These are phyloP conservation scores for Bacidia rubella DNA, from an alignment of 495 filamentous ascomycete genomes.

Conservation along the genomic window DNA sequence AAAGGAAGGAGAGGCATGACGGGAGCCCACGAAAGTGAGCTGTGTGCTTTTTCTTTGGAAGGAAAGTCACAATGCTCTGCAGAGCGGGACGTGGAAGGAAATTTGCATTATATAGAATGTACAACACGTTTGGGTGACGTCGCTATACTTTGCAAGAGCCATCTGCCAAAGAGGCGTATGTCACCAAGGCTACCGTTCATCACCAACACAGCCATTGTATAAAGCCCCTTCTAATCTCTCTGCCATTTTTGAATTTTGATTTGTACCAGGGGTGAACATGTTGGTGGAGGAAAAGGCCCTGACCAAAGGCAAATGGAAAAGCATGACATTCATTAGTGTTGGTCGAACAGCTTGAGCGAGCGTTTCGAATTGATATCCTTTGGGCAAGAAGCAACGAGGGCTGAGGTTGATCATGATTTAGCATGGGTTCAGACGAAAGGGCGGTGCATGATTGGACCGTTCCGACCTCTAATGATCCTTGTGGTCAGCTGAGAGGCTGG, in stretches of 20 bases:
- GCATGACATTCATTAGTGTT: background rate
- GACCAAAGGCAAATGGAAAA: background rate
- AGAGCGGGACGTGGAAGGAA: background rate
- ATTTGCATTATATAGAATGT: background rate
- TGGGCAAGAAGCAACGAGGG: background rate
- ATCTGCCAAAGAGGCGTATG: background rate
- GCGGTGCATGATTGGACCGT: background rate
- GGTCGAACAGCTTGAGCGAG: background rate
- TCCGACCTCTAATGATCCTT: background rate
- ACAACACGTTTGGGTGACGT: background rate
- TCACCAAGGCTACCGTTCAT: background rate
- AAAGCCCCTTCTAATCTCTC: background rate
- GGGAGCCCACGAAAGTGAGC: background rate
- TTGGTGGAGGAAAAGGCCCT: background rate
- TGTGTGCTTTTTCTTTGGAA: background rate
- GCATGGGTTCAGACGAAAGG: background rate
- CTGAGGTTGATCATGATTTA: background rate
- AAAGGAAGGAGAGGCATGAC: background rate
- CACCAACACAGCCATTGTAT: background rate
- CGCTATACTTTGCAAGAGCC: background rate
- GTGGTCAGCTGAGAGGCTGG: background rate
- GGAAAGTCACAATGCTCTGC: background rate
- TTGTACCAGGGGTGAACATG: background rate
- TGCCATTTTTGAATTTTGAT: too few relatives aligned
- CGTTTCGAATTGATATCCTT: background rate